These are phyloP conservation scores for Metrosideros polymorpha DNA, from an alignment of 441 rosid species.

Conservation along the genomic window DNA sequence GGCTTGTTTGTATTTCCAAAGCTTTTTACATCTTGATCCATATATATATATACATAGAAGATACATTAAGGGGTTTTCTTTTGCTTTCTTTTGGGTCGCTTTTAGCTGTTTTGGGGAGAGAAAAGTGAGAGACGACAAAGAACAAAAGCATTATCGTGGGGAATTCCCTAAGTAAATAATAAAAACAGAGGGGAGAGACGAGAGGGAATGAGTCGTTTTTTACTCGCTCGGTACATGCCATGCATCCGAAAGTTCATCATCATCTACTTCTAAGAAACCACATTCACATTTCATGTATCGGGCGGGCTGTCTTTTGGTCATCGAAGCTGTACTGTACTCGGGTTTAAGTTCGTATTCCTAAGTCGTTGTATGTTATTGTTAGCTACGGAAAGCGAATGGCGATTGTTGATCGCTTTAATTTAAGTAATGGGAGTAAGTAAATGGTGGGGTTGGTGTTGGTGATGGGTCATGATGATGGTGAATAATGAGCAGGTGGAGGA, in stretches of 20 bases:
- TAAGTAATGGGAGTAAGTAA: background rate
- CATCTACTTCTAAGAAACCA: background rate
- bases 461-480: background rate
- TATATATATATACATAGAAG: background rate
- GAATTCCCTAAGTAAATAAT: background rate
- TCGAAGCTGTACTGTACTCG: background rate
- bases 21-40: background rate
- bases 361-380: background rate
- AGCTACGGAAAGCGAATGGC: background rate
- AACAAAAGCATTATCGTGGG: background rate
- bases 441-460: background rate
- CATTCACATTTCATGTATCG: background rate
- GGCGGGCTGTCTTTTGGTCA: background rate
- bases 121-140: background rate
- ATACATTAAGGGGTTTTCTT: background rate
- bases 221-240: background rate
- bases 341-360: background rate
- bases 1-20: background rate
- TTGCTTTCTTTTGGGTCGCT: background rate
- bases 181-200: background rate
- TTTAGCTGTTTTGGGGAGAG: background rate
- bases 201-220: background rate
- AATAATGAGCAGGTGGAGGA: constrained; percentile 27
- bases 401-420: background rate
- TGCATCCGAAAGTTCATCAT: background rate